phyloP scores from a whole-genome alignment of 2,329 filamentous ascomycete species.

The Claviceps pazoutovae region DNA sequence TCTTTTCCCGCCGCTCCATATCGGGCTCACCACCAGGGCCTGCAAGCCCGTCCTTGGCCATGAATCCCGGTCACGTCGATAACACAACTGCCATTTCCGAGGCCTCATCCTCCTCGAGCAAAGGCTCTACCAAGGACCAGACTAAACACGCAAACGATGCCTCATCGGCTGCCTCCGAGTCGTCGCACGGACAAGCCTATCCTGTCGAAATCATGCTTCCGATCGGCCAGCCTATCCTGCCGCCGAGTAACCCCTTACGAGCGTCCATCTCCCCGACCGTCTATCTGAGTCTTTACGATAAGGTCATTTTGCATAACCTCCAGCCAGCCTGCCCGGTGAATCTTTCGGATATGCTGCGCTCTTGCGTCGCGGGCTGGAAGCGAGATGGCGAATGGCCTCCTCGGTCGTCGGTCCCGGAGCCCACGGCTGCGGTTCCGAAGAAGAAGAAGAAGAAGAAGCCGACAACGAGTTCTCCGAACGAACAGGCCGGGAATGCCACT shows the following conservation, averaged over 20 bases:
- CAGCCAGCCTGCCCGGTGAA: constrained; percentile 84
- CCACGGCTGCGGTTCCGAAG: constrained; percentile 21
- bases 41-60: constrained; percentile 11
- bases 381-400: constrained; percentile 84
- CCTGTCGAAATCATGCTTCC: constrained; percentile 55
- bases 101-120: constrained; percentile 28
- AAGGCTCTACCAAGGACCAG: constrained; percentile 20
- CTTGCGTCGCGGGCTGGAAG: constrained; percentile 85
- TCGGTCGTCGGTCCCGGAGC: constrained; percentile 29
- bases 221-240: constrained; percentile 57
- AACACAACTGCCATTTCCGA: constrained; percentile 26
- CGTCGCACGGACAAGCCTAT: constrained; percentile 16
- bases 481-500: constrained; percentile 16
- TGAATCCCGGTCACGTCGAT: constrained; percentile 16
- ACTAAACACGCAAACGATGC: constrained; percentile 20
- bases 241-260: constrained; percentile 61
- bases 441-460: constrained; percentile 30
- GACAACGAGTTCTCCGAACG: constrained; percentile 10
- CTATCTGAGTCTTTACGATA: constrained; percentile 78
- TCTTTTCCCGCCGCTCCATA: constrained; percentile 35
- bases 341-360: constrained; percentile 62
- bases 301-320: constrained; percentile 66
- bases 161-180: constrained; percentile 16
- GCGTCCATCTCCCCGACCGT: constrained; percentile 58
- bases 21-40: constrained; percentile 25